A percentile compares a stretch with the other conserved stretches of the same genome.
Conservation (phyloP, 2,329 filamentous ascomycete species). For the Talaromyces sp. region DNA sequence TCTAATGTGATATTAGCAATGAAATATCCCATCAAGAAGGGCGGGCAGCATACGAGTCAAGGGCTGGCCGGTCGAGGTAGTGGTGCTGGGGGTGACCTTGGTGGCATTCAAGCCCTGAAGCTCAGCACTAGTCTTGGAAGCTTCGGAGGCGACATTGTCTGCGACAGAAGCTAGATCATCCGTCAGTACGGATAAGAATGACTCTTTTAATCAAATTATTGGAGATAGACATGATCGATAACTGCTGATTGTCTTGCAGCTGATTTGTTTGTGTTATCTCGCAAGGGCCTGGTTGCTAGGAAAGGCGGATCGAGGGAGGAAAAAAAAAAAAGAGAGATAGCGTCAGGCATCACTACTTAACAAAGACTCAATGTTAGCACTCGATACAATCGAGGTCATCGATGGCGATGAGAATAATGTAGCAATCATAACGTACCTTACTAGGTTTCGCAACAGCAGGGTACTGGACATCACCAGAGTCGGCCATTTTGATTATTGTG, state of each 20-base stretch:
- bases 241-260: not conserved
- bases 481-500: conserved; percentile 27
- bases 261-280: not conserved
- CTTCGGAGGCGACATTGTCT: conserved; percentile 54
- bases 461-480: conserved; percentile 31
- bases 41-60: conserved; percentile 50
- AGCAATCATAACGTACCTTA: conserved; percentile 28
- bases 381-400: not conserved
- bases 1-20: conserved; percentile 32
- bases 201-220: not conserved
- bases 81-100: conserved; percentile 49
- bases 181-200: conserved; percentile 14
- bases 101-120: conserved; percentile 53
- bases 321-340: not conserved
- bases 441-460: conserved; percentile 32
- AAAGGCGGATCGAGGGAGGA: not conserved
- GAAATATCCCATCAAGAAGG: not conserved
- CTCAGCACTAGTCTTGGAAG: conserved; percentile 53
- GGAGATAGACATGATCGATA: not conserved
- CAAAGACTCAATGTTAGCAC: conserved; percentile 2
- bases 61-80: conserved; percentile 57
- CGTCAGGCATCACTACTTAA: conserved; percentile 4
- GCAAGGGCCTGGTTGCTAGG: not conserved
- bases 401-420: not conserved
- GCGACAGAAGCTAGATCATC: conserved; percentile 48